A percentile compares a stretch with the other conserved stretches of the same genome.
phyloP scores from a whole-genome alignment of 306 rosid species.

The Rosa persica region DNA sequence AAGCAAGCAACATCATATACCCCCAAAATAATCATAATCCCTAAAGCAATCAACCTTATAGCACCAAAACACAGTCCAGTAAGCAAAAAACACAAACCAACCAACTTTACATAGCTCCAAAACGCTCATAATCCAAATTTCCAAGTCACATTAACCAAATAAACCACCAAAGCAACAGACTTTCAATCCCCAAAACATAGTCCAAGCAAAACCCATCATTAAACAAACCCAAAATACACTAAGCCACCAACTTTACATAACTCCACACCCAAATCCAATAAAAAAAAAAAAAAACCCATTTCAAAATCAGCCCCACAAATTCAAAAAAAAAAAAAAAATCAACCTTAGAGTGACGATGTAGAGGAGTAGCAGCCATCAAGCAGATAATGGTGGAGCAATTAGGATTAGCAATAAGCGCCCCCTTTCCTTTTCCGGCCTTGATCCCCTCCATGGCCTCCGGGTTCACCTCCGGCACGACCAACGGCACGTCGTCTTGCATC shows the following conservation, averaged over 20 bases:
- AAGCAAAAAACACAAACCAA: neutral
- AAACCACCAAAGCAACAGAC: neutral
- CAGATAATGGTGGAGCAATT: slow-evolving; percentile 98
- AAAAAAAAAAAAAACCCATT: neutral
- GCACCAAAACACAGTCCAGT: neutral
- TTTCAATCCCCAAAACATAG: neutral
- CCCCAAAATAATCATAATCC: neutral
- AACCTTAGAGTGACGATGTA: slow-evolving; percentile 89
- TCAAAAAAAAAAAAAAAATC: neutral
- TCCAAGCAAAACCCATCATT: neutral
- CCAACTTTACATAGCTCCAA: neutral
- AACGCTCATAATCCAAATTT: neutral
- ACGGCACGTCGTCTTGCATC: slow-evolving; percentile 74
- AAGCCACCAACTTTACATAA: neutral
- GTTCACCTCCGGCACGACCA: slow-evolving; percentile 96
- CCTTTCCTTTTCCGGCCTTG: slow-evolving; percentile 70
- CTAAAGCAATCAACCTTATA: neutral
- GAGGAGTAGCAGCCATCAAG: slow-evolving; percentile 94
- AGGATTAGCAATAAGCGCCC: slow-evolving; percentile 89
- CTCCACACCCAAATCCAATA: neutral
- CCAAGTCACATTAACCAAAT: neutral
- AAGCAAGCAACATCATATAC: neutral
- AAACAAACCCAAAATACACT: neutral
- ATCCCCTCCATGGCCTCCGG: slow-evolving; percentile 84
- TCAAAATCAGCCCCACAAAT: neutral